phyloP scores from a whole-genome alignment of 2,329 filamentous ascomycete genomes.

The Ambrosiella cleistominuta region DNA sequence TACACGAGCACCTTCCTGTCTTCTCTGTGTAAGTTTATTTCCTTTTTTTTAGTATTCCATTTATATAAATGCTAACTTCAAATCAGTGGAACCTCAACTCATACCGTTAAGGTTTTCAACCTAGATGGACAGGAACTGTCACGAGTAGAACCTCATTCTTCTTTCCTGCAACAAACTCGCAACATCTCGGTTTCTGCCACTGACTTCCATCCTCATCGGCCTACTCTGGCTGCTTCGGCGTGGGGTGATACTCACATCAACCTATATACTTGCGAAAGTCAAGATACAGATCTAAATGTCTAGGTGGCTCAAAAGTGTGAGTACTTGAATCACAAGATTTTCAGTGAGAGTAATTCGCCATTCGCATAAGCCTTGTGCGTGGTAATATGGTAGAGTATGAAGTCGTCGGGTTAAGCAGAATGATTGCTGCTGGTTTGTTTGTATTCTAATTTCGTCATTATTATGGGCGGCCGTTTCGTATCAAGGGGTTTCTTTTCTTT shows the following conservation, averaged over 20 bases:
- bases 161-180: slow-evolving; percentile 66
- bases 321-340: too few species aligned
- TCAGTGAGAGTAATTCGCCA: too few species aligned
- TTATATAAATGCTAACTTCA: neutral
- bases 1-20: slow-evolving; percentile 90
- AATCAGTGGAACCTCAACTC: slow-evolving; percentile 64
- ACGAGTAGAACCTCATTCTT: slow-evolving; percentile 74
- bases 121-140: slow-evolving; percentile 65
- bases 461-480: neutral
- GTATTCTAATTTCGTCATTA: neutral
- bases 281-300: slow-evolving; percentile 17
- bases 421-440: neutral
- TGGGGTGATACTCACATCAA: slow-evolving; percentile 82
- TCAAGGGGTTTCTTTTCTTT: neutral
- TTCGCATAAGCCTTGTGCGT: too few species aligned
- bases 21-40: slow-evolving; percentile 62
- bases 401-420: too few species aligned
- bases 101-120: slow-evolving; percentile 85
- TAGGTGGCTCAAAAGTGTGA: slow-evolving; percentile 8
- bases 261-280: slow-evolving; percentile 54
- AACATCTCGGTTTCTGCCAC: slow-evolving; percentile 72
- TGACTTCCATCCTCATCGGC: slow-evolving; percentile 86
- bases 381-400: too few species aligned
- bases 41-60: neutral
- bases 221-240: slow-evolving; percentile 76